Conservation (phyloP, 2,329 filamentous ascomycete genomes). For the Neonectria hederae region DNA sequence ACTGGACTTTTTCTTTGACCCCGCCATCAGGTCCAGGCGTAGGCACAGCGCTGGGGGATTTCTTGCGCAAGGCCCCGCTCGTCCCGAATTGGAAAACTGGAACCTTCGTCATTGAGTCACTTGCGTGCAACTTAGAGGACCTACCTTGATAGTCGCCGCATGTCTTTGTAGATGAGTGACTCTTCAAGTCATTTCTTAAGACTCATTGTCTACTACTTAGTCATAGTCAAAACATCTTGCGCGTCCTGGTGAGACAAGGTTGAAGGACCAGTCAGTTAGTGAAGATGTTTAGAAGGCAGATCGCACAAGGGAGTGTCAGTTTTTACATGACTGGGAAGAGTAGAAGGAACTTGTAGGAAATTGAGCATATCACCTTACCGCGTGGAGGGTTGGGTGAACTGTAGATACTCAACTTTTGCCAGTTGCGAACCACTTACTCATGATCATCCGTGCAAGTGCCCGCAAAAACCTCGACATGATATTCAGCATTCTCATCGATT, state of each 20-base stretch:
- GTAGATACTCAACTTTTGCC: too few relatives aligned
- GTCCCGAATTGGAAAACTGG: slow-evolving; percentile 13
- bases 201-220: too few relatives aligned
- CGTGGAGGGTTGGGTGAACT: neutral
- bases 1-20: slow-evolving; percentile 35
- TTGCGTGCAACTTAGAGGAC: neutral
- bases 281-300: neutral
- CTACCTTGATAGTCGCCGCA: neutral
- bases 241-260: too few relatives aligned
- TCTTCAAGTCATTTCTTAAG: too few relatives aligned
- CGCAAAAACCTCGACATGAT: neutral
- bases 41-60: slow-evolving; percentile 11
- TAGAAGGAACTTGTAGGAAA: neutral
- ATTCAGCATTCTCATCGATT: too few relatives aligned
- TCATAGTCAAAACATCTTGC: too few relatives aligned
- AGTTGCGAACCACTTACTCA: too few relatives aligned
- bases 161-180: too few relatives aligned
- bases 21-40: slow-evolving; percentile 34
- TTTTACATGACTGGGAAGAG: neutral
- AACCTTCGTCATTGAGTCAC: slow-evolving; percentile 39
- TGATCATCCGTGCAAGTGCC: neutral
- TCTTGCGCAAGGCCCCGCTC: slow-evolving; percentile 38
- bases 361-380: neutral
- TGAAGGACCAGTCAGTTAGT: neutral
- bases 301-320: neutral